Base-by-base conservation (phyloP, 2,329 filamentous ascomycete species). In the Claviceps paspali region DNA sequence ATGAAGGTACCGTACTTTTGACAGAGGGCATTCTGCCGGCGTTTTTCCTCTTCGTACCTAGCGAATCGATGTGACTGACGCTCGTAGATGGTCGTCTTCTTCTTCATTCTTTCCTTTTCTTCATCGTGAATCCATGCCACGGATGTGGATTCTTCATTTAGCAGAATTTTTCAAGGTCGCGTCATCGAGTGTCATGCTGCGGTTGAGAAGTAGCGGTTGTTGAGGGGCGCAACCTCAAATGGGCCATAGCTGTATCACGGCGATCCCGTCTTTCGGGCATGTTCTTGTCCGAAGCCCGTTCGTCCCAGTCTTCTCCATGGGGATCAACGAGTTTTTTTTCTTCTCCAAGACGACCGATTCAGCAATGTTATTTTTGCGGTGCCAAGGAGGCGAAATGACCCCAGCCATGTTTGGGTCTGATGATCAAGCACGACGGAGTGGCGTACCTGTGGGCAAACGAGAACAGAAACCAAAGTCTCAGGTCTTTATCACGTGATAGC, bases 191-290 rank as follows among this genome's bases (percentile, higher is more conserved):
- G 9, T 32, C 12, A 24, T 24, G 21, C 6, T 26, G 36, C 23
- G 29, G 24, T 38, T 36, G 29, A 36, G 19, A 31, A 33, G 23
- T 22, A n/a, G 21, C n/a, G 9, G n/a, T 29, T 15, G n/a, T 33
- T 10, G 19, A 33, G 17, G n/a, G 23, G 6, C 17, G 5, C 27
- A 18, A 15, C 21, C 21, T 32, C 36, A 17, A 11, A 28, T 19
- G 29, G 29, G 36, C 29, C 22, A 38, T 11, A 9, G 23, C 33
- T 22, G 28, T n/a, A 32, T 28, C 29, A 38, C 23, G 22, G 15
- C 17, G 29, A 26, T 23, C 23, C 23, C 24, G 18, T 3, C 23
- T 19, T 33, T 33, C 23, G 29, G 26, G 2, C 8, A 14, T 12
- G 6, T 26, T 22, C 36, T 17, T 29, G 18, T 15, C 23, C 36